Evolutionary conservation across 192 early-diverging fungal species (phyloP), one percentile per base, ranked within the genome.

Genomic region (Chytriomyces sp.): DNA sequence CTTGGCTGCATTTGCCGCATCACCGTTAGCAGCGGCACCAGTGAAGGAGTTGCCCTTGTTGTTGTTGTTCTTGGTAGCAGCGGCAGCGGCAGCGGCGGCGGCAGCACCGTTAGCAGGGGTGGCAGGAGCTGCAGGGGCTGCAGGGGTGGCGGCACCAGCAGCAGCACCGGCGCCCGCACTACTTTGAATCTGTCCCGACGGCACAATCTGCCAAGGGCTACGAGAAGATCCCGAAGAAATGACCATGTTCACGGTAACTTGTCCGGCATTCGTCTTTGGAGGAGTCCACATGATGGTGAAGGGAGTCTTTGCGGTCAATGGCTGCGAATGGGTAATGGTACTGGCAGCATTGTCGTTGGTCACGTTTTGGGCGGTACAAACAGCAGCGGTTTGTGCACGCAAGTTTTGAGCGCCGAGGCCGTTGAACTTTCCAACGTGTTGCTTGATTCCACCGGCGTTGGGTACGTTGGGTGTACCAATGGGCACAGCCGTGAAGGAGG

Each of bases 311-410:
- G 18, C 75, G 6, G n/a, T 23, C 35, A 75, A 11, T 23, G 75
- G 75, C 8, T 8, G 24, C 13, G 46, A 23, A 69, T 84, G 82
- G 0, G 82, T 84, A 65, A 84, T 73, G 48, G 82, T 84, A 46
- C 59, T 45, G 16, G 53, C 53, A 5, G 53, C 16, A 23, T 68
- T 68, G 2, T 82, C 77, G n/a, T 84, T 75, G 11, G 24, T 5
- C 66, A 81, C 71, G 8, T 59, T 68, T 57, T 69, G 73, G 13
- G 68, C 78, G 24, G 45, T 45, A 69, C 82, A 83, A 28, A 73
- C 49, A 45, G 60, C 59, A 16, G 79, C 80, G 5, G 76, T 83
- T 64, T 83, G 82, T 7, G 77, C 82, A 50, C 82, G 79, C 71
- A 83, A 73, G 18, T 77, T 77, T 10, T 50, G 10, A 16, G 82